phyloP scores from a whole-genome alignment of 176 grass and related monocot species.

The Cocos nucifera region DNA sequence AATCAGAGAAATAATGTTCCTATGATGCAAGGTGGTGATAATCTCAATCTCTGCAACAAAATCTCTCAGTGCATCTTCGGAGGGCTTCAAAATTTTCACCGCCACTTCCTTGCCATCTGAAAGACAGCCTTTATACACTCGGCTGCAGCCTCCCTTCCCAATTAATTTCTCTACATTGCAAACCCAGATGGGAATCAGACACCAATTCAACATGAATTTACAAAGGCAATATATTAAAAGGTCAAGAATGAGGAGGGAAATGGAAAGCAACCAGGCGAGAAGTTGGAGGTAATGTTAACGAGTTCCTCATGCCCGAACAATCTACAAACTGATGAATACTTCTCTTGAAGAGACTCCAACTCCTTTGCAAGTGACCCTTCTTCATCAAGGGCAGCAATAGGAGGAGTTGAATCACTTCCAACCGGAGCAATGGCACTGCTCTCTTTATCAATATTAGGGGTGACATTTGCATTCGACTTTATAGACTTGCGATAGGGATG shows the following conservation, averaged over 20 bases:
- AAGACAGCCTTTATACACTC: constrained; percentile 70
- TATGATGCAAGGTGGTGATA: constrained; percentile 55
- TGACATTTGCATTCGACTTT: constrained; percentile 37
- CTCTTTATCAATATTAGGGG: constrained; percentile 29
- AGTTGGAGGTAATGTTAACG: constrained; percentile 57
- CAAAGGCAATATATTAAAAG: too few relatives aligned
- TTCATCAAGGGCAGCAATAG: constrained; percentile 28
- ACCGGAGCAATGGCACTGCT: constrained; percentile 12
- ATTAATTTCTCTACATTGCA: constrained; percentile 68
- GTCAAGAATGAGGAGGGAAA: too few relatives aligned
- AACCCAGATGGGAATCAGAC: neutral
- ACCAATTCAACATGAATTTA: too few relatives aligned
- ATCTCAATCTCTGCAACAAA: constrained; percentile 75
- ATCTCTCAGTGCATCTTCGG: constrained; percentile 61
- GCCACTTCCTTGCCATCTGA: constrained; percentile 48
- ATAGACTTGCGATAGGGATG: constrained; percentile 51
- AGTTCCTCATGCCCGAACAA: constrained; percentile 63
- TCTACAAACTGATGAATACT: constrained; percentile 54
- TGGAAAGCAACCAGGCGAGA: constrained; percentile 52
- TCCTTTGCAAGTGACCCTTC: constrained; percentile 49
- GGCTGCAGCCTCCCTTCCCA: constrained; percentile 88
- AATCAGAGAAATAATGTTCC: constrained; percentile 55
- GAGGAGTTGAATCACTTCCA: constrained; percentile 30
- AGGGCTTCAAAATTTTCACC: constrained; percentile 77
- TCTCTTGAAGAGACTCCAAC: constrained; percentile 55